Base-by-base conservation (phyloP, 345 rosid genomes). In the Raphanus raphanistrum region DNA sequence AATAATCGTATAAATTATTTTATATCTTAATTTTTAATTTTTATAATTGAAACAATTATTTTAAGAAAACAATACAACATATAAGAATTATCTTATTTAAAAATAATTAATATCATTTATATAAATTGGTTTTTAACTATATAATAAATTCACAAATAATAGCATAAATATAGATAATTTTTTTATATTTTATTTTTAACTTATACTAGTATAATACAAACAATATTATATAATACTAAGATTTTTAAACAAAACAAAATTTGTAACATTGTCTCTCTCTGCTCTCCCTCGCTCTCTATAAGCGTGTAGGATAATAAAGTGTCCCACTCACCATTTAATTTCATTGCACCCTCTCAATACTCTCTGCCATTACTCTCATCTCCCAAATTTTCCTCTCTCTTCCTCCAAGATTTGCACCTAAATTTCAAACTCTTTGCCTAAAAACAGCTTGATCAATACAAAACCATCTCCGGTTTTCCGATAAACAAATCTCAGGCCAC, bases 271-370 rank as follows among this genome's bases (percentile, higher is more conserved):
- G 13, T 43, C 62, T 59, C 31, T 32, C 45, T 54, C 11, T 8
- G 4, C 35, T 43, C 55, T 62, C 66, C 32, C 54, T 41, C 62
- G 36, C 12, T 60, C 12, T 79, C 59, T 55, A 26, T 57, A 68
- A 63, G 75, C 79, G 63, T 79, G 82, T 74, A 74, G 75, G 71
- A 70, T 54, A 79, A 70, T 79, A 43, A 79, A 79, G 76, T 63
- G 79, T 74, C 75, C 55, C 79, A 69, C 79, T 21, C 79, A 70
- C 79, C 82, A 79, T 79, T 79, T 50, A 74, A 79, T 79, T 62
- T 9, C 61, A 63, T 79, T 69, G 78, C 82, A 74, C 79, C 79
- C 64, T 79, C 82, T 69, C 82, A 68, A 74, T 74, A 28, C 79
- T 70, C 61, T 68, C 66, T 73, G 55, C 63, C 63, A 68, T 74